phyloP scores from a whole-genome alignment of 371 early-diverging fungal genomes.

The Lichtheimia corymbifera region DNA sequence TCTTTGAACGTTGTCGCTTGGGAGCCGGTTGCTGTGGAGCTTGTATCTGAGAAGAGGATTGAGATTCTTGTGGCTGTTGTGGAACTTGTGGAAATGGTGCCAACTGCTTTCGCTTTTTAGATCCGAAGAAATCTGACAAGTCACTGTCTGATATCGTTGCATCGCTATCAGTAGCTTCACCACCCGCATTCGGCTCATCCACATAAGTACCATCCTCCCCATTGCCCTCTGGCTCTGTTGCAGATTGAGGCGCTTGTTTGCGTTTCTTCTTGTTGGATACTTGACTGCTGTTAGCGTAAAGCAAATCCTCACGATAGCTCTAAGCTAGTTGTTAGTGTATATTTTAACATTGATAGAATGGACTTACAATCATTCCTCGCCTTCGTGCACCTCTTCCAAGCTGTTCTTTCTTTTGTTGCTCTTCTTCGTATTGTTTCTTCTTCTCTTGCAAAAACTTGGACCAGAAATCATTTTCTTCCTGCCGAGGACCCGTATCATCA shows the following conservation, averaged over 20 bases:
- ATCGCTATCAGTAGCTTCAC: too few relatives aligned
- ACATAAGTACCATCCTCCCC: too few relatives aligned
- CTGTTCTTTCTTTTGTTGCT: slow-evolving; percentile 7
- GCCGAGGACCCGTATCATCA: slow-evolving; percentile 15
- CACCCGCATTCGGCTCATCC: too few relatives aligned
- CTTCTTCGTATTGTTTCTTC: slow-evolving; percentile 17
- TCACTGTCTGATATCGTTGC: too few relatives aligned
- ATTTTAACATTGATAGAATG: not conserved
- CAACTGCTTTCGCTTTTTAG: not conserved
- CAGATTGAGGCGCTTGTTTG: not conserved
- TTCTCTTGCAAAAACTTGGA: slow-evolving; percentile 34
- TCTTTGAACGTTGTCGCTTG: not conserved
- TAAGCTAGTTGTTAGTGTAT: not conserved
- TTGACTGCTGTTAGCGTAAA: not conserved
- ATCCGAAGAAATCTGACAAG: too few relatives aligned
- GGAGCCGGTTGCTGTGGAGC: not conserved
- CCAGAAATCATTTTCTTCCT: slow-evolving; percentile 50
- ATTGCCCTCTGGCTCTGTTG: not conserved
- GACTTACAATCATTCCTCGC: slow-evolving; percentile 26
- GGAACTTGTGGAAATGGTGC: not conserved
- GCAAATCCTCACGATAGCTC: not conserved
- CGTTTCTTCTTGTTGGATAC: not conserved
- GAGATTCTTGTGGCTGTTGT: not conserved
- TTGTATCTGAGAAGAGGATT: not conserved
- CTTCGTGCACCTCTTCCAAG: slow-evolving; percentile 46